These are phyloP conservation scores for Carex cristatella DNA, from an alignment of 176 grass and related monocot genomes.

Conservation along the genomic window DNA sequence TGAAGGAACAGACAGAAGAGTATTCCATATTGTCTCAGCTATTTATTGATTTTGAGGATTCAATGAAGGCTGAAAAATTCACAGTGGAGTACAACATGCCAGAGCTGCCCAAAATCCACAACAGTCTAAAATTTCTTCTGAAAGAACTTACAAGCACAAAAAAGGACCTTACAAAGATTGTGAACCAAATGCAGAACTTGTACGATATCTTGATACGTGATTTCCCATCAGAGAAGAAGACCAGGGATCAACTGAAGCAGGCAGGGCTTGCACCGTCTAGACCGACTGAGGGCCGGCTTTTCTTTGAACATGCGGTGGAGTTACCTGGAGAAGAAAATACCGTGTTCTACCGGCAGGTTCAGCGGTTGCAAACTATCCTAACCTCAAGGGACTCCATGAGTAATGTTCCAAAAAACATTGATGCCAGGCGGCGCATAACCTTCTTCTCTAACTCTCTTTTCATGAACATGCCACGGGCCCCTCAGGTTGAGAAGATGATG, in stretches of 20 bases:
- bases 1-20: constrained; percentile 66
- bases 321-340: constrained; percentile 52
- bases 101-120: constrained; percentile 45
- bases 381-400: constrained; percentile 81
- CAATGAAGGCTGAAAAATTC: constrained; percentile 56
- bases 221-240: constrained; percentile 74
- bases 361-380: constrained; percentile 68
- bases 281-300: constrained; percentile 27
- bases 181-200: constrained; percentile 77
- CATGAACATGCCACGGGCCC: constrained; percentile 96
- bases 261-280: constrained; percentile 61
- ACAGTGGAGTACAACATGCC: constrained; percentile 73
- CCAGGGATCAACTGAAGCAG: constrained; percentile 62
- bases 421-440: constrained; percentile 76
- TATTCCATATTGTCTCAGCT: constrained; percentile 50
- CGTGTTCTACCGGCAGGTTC: constrained; percentile 70
- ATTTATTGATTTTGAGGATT: constrained; percentile 61
- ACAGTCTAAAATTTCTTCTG: constrained; percentile 47
- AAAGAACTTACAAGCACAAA: constrained; percentile 43
- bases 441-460: constrained; percentile 97
- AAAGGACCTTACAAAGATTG: constrained; percentile 66
- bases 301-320: constrained; percentile 71
- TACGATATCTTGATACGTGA: constrained; percentile 77
- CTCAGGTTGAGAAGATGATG: constrained; percentile 93
- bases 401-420: constrained; percentile 82